Percentiles rank a stretch among this genome's conserved stretches.
phyloP scores from a whole-genome alignment of 371 early-diverging fungal genomes.

The Mucor racemosus region DNA sequence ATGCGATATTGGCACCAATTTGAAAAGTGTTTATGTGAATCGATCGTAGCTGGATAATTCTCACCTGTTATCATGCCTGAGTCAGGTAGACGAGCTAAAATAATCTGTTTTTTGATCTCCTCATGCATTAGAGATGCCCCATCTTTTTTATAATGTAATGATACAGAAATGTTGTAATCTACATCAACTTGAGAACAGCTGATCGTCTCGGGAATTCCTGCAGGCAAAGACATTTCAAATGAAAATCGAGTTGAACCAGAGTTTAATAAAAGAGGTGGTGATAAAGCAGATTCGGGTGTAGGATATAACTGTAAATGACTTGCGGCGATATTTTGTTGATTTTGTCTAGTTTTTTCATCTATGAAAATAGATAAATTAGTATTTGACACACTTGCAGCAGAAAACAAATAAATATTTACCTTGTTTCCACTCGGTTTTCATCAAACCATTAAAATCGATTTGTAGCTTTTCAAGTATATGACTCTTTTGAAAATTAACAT shows the following conservation, averaged over 20 bases:
- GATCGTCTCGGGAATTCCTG: slow-evolving; percentile 31
- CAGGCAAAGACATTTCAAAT: slow-evolving; percentile 37
- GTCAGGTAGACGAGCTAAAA: slow-evolving; percentile 28
- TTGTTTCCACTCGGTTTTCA: slow-evolving; percentile 18
- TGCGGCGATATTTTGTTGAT: slow-evolving; percentile 7
- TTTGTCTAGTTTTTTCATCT: background rate
- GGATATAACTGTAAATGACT: slow-evolving; percentile 11
- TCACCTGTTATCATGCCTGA: slow-evolving; percentile 25
- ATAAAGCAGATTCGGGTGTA: background rate
- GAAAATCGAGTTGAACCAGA: slow-evolving; percentile 18
- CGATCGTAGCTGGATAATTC: slow-evolving; percentile 12
- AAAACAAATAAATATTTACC: background rate
- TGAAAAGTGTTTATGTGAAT: slow-evolving; percentile 25
- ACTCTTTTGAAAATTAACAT: slow-evolving; percentile 9
- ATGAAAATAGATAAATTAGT: background rate
- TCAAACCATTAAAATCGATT: slow-evolving; percentile 13
- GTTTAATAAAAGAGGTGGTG: slow-evolving; percentile 2
- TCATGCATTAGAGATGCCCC: slow-evolving; percentile 16
- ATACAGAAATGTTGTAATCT: slow-evolving; percentile 11
- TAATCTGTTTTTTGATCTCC: slow-evolving; percentile 6
- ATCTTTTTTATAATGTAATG: slow-evolving; percentile 11
- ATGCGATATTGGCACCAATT: slow-evolving; percentile 35
- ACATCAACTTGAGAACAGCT: slow-evolving; percentile 24
- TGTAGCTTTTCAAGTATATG: slow-evolving; percentile 8
- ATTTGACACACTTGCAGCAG: background rate